Evolutionary conservation across 2,329 filamentous ascomycete species (phyloP), one percentile per base, ranked within the genome.

Genomic region (Talaromyces sp.): DNA sequence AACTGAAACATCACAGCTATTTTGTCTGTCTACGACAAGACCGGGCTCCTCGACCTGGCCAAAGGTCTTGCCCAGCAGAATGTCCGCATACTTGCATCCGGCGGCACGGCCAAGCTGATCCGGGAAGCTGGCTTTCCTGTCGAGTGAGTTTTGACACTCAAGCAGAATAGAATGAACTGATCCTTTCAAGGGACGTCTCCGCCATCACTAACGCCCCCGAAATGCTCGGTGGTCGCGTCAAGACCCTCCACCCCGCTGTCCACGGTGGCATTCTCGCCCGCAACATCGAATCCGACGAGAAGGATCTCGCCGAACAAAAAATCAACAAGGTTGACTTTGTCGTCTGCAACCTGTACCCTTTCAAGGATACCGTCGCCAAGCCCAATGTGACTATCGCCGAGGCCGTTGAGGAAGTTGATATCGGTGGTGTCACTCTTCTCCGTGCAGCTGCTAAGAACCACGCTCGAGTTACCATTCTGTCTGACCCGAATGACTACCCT

Each of bases 371-470:
- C 37, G 89, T 99, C 72, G 90, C 93, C 73, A 96, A 97, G 85
- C 89, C 96, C 83, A 96, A 97, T 75, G 95, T 99, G 74, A 98
- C 94, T 67, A 91, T 99, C 68, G 88, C 92, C 61, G 94, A 99
- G 82, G 95, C 95, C 61, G 94, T 99, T 45, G 95, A 99, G 82
- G 95, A 99, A 83, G 96, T 99, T 74, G 95, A 99, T 81, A 97
- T 99, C 76, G 95, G 93, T 70, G 95, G 95, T 73, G 95, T 99
- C 61, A 99, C 95, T 45, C 89, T 99, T 68, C 91, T 99, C 75
- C 90, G 95, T 69, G 95, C 95, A 64, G 95, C 95, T 31, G 95
- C 95, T 72, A 99, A 99, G 88, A 99, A 99, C 84, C 95, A 99
- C 83, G 84, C 89, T 69, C 89, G 95, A 66, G 95, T 99, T 67